Conservation (phyloP, 1,284 basidiomycete genomes). For the Exobasidium cylindrosporum region DNA sequence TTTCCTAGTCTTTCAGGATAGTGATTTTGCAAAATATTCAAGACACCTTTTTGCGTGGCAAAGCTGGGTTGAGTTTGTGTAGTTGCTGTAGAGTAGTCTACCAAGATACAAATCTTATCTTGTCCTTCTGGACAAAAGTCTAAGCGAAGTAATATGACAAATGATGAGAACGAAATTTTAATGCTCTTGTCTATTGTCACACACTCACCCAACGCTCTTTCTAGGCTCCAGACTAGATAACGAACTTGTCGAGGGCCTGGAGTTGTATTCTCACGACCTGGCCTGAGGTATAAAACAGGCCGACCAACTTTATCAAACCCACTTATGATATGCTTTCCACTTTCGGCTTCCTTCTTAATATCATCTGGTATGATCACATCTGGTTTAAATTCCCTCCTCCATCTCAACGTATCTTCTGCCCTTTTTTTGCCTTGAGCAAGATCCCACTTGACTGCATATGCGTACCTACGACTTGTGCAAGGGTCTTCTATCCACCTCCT, state of each 20-base stretch:
- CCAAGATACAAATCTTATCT: conserved; percentile 41
- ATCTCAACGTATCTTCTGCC: conserved; percentile 43
- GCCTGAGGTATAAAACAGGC: conserved; percentile 48
- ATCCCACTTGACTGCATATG: conserved; percentile 46
- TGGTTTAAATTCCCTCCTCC: conserved; percentile 47
- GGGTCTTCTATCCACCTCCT: conserved; percentile 33
- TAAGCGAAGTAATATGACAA: no score
- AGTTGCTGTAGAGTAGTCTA: conserved; percentile 41
- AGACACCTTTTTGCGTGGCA: conserved; percentile 59
- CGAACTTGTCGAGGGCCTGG: conserved; percentile 41
- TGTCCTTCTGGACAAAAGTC: conserved; percentile 44
- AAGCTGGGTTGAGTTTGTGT: conserved; percentile 39
- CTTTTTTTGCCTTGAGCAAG: conserved; percentile 45
- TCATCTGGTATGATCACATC: conserved; percentile 47
- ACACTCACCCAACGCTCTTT: conserved; percentile 37
- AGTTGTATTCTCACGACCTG: conserved; percentile 49
- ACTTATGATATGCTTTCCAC: conserved; percentile 48
- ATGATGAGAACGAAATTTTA: no score
- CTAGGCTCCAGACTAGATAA: conserved; percentile 49
- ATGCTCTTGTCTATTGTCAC: no score
- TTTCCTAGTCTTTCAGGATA: conserved; percentile 85
- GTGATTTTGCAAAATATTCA: conserved; percentile 82
- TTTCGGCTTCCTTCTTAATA: conserved; percentile 40
- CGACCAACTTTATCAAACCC: conserved; percentile 48
- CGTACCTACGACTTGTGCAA: conserved; percentile 37